Percentiles rank a stretch among this genome's conserved stretches.
phyloP scores from a whole-genome alignment of 768 basidiomycete genomes.

The Melanogaster broomeanus region DNA sequence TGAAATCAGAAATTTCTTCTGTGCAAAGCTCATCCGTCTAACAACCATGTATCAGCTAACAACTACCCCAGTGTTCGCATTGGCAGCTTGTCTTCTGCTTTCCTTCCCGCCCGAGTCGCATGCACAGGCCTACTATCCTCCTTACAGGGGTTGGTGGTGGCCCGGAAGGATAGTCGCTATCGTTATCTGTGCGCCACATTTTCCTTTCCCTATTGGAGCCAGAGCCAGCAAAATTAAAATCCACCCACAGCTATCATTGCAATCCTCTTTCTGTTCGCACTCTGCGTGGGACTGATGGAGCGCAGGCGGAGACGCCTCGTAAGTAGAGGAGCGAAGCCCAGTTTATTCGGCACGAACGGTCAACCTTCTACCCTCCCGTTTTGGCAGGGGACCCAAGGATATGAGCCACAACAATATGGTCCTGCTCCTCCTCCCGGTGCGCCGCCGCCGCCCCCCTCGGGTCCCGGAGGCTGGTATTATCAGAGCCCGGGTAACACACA shows the following conservation, averaged over 20 bases:
- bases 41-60: background rate
- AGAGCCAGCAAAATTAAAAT: background rate
- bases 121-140: slow-evolving; percentile 8
- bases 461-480: background rate
- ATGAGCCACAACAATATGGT: slow-evolving; percentile 1
- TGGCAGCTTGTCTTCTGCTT: slow-evolving; percentile 5
- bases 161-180: slow-evolving; percentile 28
- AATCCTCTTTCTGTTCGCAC: slow-evolving; percentile 10
- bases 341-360: background rate
- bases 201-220: no score
- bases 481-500: background rate
- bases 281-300: background rate
- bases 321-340: background rate
- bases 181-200: slow-evolving; percentile 21
- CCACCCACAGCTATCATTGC: slow-evolving; percentile 8
- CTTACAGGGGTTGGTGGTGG: slow-evolving; percentile 17
- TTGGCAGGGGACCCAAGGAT: slow-evolving; percentile 10
- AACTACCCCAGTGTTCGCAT: background rate
- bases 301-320: slow-evolving; percentile 9
- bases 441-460: background rate
- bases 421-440: slow-evolving; percentile 4
- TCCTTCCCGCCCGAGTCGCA: slow-evolving; percentile 1
- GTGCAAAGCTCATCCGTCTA: no score
- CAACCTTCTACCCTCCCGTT: slow-evolving; percentile 7
- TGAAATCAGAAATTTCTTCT: no score